Base-by-base conservation (phyloP, 2,329 filamentous ascomycete genomes). In the Fusarium nygamai region DNA sequence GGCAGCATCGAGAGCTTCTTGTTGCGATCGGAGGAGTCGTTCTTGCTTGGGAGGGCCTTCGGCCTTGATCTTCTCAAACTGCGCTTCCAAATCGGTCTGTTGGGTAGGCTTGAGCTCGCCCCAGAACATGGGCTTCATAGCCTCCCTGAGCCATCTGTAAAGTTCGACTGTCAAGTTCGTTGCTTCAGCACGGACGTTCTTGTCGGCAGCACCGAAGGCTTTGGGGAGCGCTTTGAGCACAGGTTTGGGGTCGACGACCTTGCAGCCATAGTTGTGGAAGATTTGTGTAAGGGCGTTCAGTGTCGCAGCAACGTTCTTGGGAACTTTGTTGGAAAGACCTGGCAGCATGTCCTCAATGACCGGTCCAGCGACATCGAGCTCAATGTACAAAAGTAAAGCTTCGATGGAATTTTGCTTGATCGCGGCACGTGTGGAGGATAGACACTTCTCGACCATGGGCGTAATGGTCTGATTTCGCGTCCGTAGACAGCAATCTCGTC, bases 81-180 rank as follows among this genome's bases (percentile, higher is more conserved):
- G 89, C 44, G 95, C 93, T 80, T 99, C 97, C 64, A 99, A 85
- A 80, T 99, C 97, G 71, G 92, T 91, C 82, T 99, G 96, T 81
- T 99, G 96, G 1, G 97, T 96, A 2, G 96, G 93, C 82, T 99
- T 99, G 70, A 99, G 84, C 67, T 99, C 96, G 50, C 89, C 91
- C 95, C 96, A 99, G 82, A 99, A 98, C 83, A 98, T 92, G 43
- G 96, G 94, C 82, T 99, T 99, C 92, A 99, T 98, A 17, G 96
- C 96, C 74, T 99, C 96, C 76, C 96, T 93, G 39, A 99, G 87
- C 96, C 97, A 99, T 83, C 96, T 89, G 83, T 99, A 99, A 66
- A 99, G 90, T 81, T 99, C 97, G 54, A 98, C 94, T 0, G 96
- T 93, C 65, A 99, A 86, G 77, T 93, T 95, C 53, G 96, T 96